Conservation (phyloP, 2,329 filamentous ascomycete genomes). For the Dothideomycetidae sp. region DNA sequence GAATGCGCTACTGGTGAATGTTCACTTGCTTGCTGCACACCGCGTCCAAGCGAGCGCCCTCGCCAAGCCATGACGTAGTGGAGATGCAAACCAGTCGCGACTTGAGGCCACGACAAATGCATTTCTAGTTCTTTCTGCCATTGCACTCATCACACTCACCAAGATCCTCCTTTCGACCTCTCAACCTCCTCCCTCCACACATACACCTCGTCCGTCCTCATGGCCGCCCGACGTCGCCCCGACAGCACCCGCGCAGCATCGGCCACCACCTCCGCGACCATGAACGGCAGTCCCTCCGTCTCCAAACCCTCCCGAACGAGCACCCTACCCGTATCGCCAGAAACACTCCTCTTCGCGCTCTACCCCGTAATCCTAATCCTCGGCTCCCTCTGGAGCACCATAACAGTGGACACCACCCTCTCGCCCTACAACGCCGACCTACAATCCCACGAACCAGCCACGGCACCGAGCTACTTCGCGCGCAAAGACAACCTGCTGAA, state of each 20-base stretch:
- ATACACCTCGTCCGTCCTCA: too few relatives aligned
- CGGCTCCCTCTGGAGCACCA: conserved; percentile 72
- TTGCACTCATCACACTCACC: too few relatives aligned
- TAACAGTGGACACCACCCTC: conserved; percentile 40
- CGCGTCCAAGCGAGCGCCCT: too few relatives aligned
- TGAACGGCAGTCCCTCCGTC: not conserved
- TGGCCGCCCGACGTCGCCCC: not conserved
- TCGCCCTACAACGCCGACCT: conserved; percentile 46
- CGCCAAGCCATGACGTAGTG: too few relatives aligned
- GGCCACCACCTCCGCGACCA: not conserved
- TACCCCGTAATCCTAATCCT: conserved; percentile 70
- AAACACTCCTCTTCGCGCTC: conserved; percentile 48
- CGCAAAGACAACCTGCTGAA: conserved; percentile 91
- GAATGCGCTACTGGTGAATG: too few relatives aligned
- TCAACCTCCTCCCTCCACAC: too few relatives aligned
- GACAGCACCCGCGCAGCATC: too few relatives aligned
- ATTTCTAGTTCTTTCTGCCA: too few relatives aligned
- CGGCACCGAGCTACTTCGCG: conserved; percentile 75
- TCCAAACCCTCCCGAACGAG: not conserved
- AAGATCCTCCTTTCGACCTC: too few relatives aligned
- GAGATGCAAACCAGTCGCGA: too few relatives aligned
- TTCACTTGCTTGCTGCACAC: too few relatives aligned
- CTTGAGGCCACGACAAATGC: too few relatives aligned
- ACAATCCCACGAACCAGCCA: conserved; percentile 46
- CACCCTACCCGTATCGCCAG: conserved; percentile 53